Evolutionary conservation across 352 stramenopile species (phyloP), one percentile per base, ranked within the genome.

Genomic region (Stramenopiles sp.): DNA sequence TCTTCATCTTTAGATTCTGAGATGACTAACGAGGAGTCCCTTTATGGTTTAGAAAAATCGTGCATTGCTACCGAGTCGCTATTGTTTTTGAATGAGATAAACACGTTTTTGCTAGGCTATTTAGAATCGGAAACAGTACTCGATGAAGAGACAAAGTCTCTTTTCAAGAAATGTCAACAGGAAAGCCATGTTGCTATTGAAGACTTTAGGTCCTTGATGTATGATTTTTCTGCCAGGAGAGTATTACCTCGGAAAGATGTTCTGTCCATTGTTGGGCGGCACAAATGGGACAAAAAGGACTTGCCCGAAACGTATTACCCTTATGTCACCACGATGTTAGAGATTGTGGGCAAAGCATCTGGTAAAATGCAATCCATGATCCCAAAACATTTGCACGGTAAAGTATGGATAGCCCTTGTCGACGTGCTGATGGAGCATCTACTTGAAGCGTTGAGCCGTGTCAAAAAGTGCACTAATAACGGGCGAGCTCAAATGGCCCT

Each of bases 281-380:
- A 33, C 8, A 78, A 78, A 33, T 78, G 71, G 71, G 71, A 78
- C 22, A 78, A 78, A 33, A 78, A 78, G 14, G 71, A 78, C 8
- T 33, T 78, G 71, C 71, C 71, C 8, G 71, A 78, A 33, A 78
- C 71, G 22, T 78, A 78, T 78, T 78, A 78, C 22, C 71, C 71
- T 14, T 78, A 78, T 33, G 71, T 78, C 1, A 78, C 71, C 4
- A 78, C 30, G 71, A 31, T 78, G 30, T 78, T 78, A 78, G 71
- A 78, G 31, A 78, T 14, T 14, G 71, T 78, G 4, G 71, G 71
- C 31, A 78, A 33, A 33, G 71, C 71, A 33, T 78, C 71, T 33
- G 71, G 71, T 33, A 4, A 78, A 78, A 78, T 78, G 30, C 71
- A 78, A 33, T 78, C 71, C 30, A 31, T 78, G 71, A 33, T 78